Base-by-base conservation (phyloP, 1,139 yeast species). In the Geotrichum aggregatum region DNA sequence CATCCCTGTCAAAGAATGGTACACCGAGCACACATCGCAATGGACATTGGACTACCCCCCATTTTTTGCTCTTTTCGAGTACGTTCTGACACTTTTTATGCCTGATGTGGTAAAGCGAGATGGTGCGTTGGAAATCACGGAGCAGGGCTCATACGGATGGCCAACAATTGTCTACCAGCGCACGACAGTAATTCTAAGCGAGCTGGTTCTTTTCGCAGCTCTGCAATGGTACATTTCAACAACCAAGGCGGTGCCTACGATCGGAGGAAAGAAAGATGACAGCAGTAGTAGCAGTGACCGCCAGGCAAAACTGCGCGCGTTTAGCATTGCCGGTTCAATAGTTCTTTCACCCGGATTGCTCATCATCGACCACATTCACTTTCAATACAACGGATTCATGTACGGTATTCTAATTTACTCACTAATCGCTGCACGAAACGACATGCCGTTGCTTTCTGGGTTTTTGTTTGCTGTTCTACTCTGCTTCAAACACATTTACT, bases 21-120 rank as follows among this genome's bases (percentile, higher is more conserved):
- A 92, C 65, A 67, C 75, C 44, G 96, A 92, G 62, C 71, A 76
- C 24, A 89, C 95, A 0, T 84, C 87, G 39, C 92, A 86, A 65
- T 92, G 98, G 98, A 92, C 98, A 0, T 72, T 94, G 49, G 98
- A 92, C 69, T 92, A 92, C 69, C 98, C 99, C 4, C 99, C 99
- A 0, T 87, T 89, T 64, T 92, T 92, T 68, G 98, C 98, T 0
- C 89, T 88, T 67, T 91, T 92, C 62, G 98, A 92, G 67, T 88
- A 91, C 85, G 40, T 76, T 1, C 66, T 92, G 52, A 77, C 96
- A 0, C 82, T 76, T 49, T 76, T 86, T 54, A 91, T 87, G 1
- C 96, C 97, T 0, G 55, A 63, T 1, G 46, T 68, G 1, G 95
- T 87, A 1, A 57, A 56, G 3, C 66, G 73, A 0, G 97, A 92